phyloP scores from a whole-genome alignment of 2,329 filamentous ascomycete species.

The Davidsoniella eucalypti region DNA sequence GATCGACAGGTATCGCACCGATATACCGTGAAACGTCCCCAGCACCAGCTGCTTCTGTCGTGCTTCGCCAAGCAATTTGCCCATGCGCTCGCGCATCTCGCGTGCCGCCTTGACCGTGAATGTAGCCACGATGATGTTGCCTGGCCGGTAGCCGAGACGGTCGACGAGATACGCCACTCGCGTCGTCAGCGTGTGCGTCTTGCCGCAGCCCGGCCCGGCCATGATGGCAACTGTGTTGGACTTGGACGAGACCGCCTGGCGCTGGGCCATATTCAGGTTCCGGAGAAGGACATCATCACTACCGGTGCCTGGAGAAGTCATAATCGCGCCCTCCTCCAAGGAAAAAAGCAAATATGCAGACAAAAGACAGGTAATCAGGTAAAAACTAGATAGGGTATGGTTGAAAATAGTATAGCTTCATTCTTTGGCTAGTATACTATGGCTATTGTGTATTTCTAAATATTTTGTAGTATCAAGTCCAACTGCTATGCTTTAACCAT shows the following conservation, averaged over 20 bases:
- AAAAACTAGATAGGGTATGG: too few species aligned
- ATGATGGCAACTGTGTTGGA: constrained; percentile 46
- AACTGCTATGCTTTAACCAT: too few species aligned
- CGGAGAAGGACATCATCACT: constrained; percentile 24
- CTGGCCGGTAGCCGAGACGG: constrained; percentile 53
- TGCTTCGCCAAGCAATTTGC: constrained; percentile 61
- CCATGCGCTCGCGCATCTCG: constrained; percentile 85
- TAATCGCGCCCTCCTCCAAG: too few species aligned
- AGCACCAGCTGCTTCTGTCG: constrained; percentile 63
- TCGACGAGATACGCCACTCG: constrained; percentile 79
- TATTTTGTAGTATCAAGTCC: too few species aligned
- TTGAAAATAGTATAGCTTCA: too few species aligned
- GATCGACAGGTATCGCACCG: constrained; percentile 62
- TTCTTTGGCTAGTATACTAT: too few species aligned
- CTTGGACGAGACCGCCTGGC: constrained; percentile 36
- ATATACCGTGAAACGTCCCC: constrained; percentile 90
- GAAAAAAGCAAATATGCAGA: too few species aligned
- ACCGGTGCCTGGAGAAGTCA: neutral
- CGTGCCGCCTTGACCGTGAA: constrained; percentile 90
- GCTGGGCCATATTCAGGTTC: constrained; percentile 38
- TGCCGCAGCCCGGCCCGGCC: constrained; percentile 57
- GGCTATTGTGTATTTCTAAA: too few species aligned
- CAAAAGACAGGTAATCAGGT: too few species aligned
- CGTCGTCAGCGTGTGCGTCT: constrained; percentile 88
- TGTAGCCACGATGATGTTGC: constrained; percentile 85